A percentile compares a stretch with the other conserved stretches of the same genome.
Evolutionary conservation across 1,284 basidiomycete species (phyloP).

Genomic region (Boletus austroedulis): DNA sequence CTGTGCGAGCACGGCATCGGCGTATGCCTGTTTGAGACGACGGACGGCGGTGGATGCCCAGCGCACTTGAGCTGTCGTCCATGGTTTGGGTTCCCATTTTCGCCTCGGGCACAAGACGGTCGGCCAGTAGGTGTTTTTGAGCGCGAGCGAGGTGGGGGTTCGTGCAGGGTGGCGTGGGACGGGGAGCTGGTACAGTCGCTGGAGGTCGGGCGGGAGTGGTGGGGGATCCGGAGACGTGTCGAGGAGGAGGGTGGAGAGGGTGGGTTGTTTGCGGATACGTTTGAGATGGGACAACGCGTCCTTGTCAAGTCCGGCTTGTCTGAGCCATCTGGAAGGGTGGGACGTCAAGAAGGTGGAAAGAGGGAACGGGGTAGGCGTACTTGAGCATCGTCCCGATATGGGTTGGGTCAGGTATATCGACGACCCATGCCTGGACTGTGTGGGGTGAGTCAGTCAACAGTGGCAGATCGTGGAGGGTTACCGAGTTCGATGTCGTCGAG

Average conservation of each 20-base stretch:
- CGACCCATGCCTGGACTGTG: conserved; percentile 69
- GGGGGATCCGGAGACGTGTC: conserved; percentile 40
- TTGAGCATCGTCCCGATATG: conserved; percentile 63
- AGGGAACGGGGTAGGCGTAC: conserved; percentile 38
- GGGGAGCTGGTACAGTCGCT: conserved; percentile 50
- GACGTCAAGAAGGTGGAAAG: conserved; percentile 2
- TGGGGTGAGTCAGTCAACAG: conserved; percentile 7
- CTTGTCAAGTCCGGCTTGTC: conserved; percentile 56
- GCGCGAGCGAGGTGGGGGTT: conserved; percentile 61
- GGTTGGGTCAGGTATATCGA: conserved; percentile 73
- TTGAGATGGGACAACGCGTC: conserved; percentile 74
- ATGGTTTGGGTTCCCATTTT: conserved; percentile 64
- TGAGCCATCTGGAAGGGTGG: conserved; percentile 54
- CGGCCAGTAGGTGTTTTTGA: conserved; percentile 79
- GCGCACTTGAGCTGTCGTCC: conserved; percentile 60
- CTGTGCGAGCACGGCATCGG: conserved; percentile 34
- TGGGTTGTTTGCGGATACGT: conserved; percentile 60
- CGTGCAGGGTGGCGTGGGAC: conserved; percentile 76
- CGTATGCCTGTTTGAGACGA: conserved; percentile 50
- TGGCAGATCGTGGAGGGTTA: not conserved
- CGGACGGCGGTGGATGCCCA: conserved; percentile 77
- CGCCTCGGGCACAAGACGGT: conserved; percentile 72
- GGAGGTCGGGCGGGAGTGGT: conserved; percentile 40
- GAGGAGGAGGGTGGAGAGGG: conserved; percentile 54
- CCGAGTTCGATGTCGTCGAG: conserved; percentile 56